These are phyloP conservation scores for Aspergillus glaucus DNA, from an alignment of 2,329 filamentous ascomycete genomes.

Conservation along the genomic window DNA sequence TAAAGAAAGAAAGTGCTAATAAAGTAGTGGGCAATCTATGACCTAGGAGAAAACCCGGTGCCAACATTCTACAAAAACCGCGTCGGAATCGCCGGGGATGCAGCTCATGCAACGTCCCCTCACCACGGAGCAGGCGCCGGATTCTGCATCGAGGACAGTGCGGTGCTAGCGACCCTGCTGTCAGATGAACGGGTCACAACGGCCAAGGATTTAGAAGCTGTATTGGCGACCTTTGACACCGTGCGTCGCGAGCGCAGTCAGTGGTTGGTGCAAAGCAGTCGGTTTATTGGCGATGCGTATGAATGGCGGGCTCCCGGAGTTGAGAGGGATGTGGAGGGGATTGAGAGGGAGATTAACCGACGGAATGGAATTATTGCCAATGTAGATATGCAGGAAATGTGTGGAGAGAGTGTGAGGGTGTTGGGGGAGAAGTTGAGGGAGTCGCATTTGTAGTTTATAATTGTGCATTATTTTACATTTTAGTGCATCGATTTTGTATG, in stretches of 20 bases:
- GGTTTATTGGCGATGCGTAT: constrained; percentile 7
- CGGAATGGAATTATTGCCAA: constrained; percentile 1
- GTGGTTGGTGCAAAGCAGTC: constrained; percentile 7
- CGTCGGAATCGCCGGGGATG: constrained; percentile 33
- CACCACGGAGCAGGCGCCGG: constrained; percentile 37
- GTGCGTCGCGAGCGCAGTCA: constrained; percentile 5
- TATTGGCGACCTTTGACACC: constrained; percentile 21
- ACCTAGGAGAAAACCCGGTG: constrained; percentile 33
- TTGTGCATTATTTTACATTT: background rate
- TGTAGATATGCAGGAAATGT: background rate
- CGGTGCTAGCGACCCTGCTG: constrained; percentile 22
- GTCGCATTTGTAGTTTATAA: background rate
- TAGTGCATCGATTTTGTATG: background rate
- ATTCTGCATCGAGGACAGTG: constrained; percentile 28
- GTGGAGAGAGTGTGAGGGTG: background rate
- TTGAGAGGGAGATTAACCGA: background rate
- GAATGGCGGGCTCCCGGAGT: constrained; percentile 5
- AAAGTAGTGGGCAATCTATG: constrained; percentile 37
- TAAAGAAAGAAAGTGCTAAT: background rate
- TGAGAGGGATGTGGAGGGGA: background rate
- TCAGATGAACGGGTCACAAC: constrained; percentile 15
- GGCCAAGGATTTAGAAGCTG: constrained; percentile 20
- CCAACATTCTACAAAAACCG: constrained; percentile 29
- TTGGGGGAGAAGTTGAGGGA: background rate
- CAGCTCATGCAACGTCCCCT: constrained; percentile 38